Base-by-base conservation (phyloP, 257 asterid species). In the Primulina eburnea region DNA sequence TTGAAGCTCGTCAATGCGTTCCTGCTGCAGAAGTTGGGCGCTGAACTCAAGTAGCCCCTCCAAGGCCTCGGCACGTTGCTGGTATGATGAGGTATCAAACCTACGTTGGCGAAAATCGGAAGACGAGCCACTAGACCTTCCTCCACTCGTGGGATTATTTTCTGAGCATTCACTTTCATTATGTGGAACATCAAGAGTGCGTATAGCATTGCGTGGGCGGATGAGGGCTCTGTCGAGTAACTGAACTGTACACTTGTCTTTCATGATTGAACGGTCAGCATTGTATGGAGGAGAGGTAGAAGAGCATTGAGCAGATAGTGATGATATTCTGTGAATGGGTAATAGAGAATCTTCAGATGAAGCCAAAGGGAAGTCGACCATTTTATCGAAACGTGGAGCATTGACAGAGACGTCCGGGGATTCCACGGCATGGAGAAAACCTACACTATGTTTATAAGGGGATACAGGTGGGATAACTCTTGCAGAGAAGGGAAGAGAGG, bases 21-120 rank as follows among this genome's bases (percentile, higher is more conserved):
- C 92, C 65, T 94, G 97, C 86, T 85, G 97, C 82, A 94, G 43
- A 1, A 94, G 81, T 32, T 84, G 87, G 0, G 98, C 99, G 9
- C 99, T 94, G 66, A 94, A 89, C 95, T 94, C 99, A 5, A 94
- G 93, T 47, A 94, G 72, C 60, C 99, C 99, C 71, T 94, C 99
- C 72, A 94, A 75, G 37, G 99, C 99, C 56, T 94, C 99, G 0
- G 99, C 96, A 0, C 99, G 85, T 73, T 94, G 97, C 88, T 88
- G 92, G 84, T 79, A 88, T 9, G 97, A 91, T 8, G 92, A 82
- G 5, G 96, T 86, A 62, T 91, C 95, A 8, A 91, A 91, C 78
- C 87, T 85, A 1, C 90, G 91, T 30, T 78, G 90, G 21, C 89
- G 82, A 16, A 90, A 88, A 73, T 86, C 96, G 2, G 92, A 81